Evolutionary conservation across 805 yeast species (phyloP).

Genomic region (Starmerella gropengiesseri): DNA sequence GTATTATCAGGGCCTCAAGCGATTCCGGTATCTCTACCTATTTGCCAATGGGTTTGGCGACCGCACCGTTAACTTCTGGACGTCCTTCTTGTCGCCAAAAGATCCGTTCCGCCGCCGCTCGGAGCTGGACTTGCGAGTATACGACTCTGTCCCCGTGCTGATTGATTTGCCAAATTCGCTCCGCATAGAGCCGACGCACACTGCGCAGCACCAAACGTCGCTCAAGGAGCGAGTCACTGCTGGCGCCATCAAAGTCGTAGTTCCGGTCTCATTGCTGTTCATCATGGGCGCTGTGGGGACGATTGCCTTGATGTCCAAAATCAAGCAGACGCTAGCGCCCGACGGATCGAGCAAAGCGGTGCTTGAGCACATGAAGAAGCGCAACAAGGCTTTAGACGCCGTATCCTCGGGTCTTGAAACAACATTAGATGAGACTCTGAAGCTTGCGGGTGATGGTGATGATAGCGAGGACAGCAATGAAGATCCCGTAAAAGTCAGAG

Average conservation of each 20-base stretch:
- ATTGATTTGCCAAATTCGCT: conserved; percentile 24
- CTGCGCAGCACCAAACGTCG: background rate
- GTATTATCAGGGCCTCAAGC: conserved; percentile 45
- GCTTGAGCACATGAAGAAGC: background rate
- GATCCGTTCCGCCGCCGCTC: conserved; percentile 61
- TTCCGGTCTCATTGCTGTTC: background rate
- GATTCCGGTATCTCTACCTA: conserved; percentile 46
- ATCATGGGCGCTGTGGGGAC: conserved; percentile 4
- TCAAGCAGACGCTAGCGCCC: background rate
- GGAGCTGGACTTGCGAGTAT: conserved; percentile 34
- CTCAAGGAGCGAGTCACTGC: background rate
- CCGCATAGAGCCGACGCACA: background rate
- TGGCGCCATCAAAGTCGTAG: conserved; percentile 1
- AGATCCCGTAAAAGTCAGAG: background rate
- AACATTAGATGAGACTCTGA: conserved; percentile 10
- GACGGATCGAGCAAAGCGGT: background rate
- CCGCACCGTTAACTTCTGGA: conserved; percentile 77
- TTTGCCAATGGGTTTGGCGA: conserved; percentile 74
- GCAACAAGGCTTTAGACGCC: background rate
- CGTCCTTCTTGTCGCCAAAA: conserved; percentile 61
- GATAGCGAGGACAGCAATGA: background rate
- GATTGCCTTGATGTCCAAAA: background rate
- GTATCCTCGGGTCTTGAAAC: conserved; percentile 3
- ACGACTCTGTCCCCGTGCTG: conserved; percentile 12
- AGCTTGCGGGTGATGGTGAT: background rate